Percentiles rank a stretch among this genome's conserved stretches.
Evolutionary conservation across 352 stramenopile genomes (phyloP).

Genomic region (Phytophthora hybrid): DNA sequence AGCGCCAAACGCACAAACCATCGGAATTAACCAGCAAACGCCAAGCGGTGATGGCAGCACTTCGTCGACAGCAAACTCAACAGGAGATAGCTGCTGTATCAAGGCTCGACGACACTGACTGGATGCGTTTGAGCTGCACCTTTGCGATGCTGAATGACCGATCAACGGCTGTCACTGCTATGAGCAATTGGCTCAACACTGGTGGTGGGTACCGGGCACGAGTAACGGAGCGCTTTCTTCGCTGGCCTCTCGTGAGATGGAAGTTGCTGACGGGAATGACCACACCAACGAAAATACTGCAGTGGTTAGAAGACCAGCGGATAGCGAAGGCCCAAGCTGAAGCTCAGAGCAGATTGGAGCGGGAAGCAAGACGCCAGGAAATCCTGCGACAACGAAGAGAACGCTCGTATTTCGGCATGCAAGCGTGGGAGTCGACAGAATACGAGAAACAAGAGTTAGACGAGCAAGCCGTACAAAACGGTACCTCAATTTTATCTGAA

Average conservation of each 20-base stretch:
- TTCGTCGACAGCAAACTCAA: constrained; percentile 26
- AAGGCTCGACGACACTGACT: constrained; percentile 49
- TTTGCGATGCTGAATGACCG: constrained; percentile 62
- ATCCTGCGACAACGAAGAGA: constrained; percentile 38
- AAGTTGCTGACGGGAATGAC: constrained; percentile 59
- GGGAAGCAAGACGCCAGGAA: constrained; percentile 39
- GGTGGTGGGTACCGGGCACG: constrained; percentile 50
- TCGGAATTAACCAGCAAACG: constrained; percentile 46
- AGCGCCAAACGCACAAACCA: constrained; percentile 50
- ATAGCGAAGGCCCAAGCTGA: constrained; percentile 25
- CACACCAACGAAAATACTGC: constrained; percentile 45
- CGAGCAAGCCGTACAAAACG: constrained; percentile 8
- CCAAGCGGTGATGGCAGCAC: constrained; percentile 36
- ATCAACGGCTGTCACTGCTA: constrained; percentile 21
- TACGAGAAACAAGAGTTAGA: constrained; percentile 16
- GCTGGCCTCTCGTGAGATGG: constrained; percentile 69
- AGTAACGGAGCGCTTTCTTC: constrained; percentile 53
- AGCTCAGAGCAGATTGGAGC: constrained; percentile 28
- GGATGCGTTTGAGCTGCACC: constrained; percentile 60
- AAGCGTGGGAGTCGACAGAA: constrained; percentile 44
- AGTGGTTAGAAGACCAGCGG: constrained; percentile 35
- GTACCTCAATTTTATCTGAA: constrained; percentile 15
- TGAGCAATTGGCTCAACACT: constrained; percentile 53
- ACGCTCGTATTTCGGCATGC: constrained; percentile 30
- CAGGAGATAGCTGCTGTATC: not conserved